Percentiles rank a stretch among this genome's conserved stretches.
Conservation (phyloP, 2,329 filamentous ascomycete genomes). For the Periconia digitata region DNA sequence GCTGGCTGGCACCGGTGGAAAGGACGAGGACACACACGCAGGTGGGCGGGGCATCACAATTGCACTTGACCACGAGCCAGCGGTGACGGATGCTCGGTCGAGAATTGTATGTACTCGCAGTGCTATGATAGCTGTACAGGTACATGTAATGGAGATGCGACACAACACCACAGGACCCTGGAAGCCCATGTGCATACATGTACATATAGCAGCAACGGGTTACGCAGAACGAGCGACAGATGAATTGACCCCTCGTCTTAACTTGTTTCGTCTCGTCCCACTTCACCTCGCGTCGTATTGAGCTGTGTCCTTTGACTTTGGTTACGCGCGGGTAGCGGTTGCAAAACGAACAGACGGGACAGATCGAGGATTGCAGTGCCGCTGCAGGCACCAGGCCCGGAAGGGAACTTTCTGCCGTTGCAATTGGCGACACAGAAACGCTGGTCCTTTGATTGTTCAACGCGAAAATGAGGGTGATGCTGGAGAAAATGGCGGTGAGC, state of each 20-base stretch:
- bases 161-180: not conserved
- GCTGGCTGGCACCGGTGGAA: too few species aligned
- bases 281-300: not conserved
- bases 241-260: not conserved
- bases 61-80: not conserved
- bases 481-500: constrained; percentile 24
- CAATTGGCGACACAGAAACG: not conserved
- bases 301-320: not conserved
- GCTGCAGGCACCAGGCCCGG: not conserved
- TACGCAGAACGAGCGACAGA: constrained; percentile 4
- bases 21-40: too few species aligned
- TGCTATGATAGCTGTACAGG: not conserved
- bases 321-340: not conserved
- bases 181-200: constrained; percentile 8
- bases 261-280: not conserved
- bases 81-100: not conserved
- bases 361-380: not conserved
- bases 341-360: not conserved
- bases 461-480: not conserved
- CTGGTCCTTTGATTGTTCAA: not conserved
- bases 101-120: not conserved
- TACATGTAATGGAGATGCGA: constrained; percentile 4
- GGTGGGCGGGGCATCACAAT: not conserved
- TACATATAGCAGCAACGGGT: constrained; percentile 5
- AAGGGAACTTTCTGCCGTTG: not conserved